A percentile compares a stretch with the other conserved stretches of the same genome.
These are phyloP conservation scores for Monosporascus ibericus DNA, from an alignment of 2,329 filamentous ascomycete genomes.

Conservation along the genomic window DNA sequence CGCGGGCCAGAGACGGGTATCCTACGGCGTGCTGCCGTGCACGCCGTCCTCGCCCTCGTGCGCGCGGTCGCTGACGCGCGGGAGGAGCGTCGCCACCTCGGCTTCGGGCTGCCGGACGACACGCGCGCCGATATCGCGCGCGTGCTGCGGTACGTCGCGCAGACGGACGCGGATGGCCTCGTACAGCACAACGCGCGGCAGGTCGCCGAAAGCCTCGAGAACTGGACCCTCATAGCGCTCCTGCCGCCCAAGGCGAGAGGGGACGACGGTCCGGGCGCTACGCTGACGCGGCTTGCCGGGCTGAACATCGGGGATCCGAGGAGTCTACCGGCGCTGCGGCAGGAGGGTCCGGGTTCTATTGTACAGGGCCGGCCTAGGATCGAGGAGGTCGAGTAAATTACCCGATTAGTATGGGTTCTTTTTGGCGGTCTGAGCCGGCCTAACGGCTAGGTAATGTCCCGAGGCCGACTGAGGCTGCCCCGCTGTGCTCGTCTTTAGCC, in stretches of 20 bases:
- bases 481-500: too few species aligned
- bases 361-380: slow-evolving; percentile 17
- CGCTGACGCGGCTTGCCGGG: slow-evolving; percentile 30
- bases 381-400: slow-evolving; percentile 26
- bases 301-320: slow-evolving; percentile 25
- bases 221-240: slow-evolving; percentile 50
- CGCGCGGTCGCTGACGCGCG: slow-evolving; percentile 50
- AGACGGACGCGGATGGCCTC: slow-evolving; percentile 61
- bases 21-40: slow-evolving; percentile 58
- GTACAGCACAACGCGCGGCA: slow-evolving; percentile 61
- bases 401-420: not conserved
- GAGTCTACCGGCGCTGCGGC: slow-evolving; percentile 14
- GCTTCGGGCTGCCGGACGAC: slow-evolving; percentile 47
- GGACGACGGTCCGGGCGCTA: slow-evolving; percentile 10
- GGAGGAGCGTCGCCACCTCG: slow-evolving; percentile 38
- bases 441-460: too few species aligned
- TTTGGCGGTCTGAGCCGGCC: too few species aligned
- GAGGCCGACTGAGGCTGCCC: too few species aligned
- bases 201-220: slow-evolving; percentile 61
- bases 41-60: slow-evolving; percentile 57
- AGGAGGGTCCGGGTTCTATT: slow-evolving; percentile 2
- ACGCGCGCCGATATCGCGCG: slow-evolving; percentile 57
- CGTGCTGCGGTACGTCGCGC: slow-evolving; percentile 57
- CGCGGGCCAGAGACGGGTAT: slow-evolving; percentile 54
- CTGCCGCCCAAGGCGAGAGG: slow-evolving; percentile 33